Percentiles rank a stretch among this genome's conserved stretches.
These are phyloP conservation scores for Vicia sativa DNA, from an alignment of 306 rosid genomes.

Conservation along the genomic window DNA sequence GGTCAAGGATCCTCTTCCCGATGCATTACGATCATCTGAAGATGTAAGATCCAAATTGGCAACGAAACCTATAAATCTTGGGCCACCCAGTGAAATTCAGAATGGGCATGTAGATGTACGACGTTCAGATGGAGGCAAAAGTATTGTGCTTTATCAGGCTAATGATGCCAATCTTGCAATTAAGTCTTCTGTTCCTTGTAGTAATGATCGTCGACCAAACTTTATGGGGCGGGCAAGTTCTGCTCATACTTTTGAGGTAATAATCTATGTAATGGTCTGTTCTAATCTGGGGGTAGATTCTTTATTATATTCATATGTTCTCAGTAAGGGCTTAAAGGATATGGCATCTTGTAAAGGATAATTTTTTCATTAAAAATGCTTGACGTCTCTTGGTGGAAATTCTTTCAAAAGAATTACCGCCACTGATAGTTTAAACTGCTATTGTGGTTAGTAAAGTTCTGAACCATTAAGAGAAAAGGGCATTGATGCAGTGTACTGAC, in stretches of 20 bases:
- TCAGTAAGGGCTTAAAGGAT: slow-evolving; percentile 15
- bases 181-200: slow-evolving; percentile 35
- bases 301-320: slow-evolving; percentile 32
- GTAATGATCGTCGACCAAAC: slow-evolving; percentile 43
- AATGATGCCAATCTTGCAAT: slow-evolving; percentile 42
- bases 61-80: slow-evolving; percentile 32
- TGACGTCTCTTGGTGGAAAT: slow-evolving; percentile 10
- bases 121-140: slow-evolving; percentile 40
- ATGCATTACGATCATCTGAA: slow-evolving; percentile 56
- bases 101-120: slow-evolving; percentile 30
- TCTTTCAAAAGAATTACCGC: slow-evolving; percentile 21
- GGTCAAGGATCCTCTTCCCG: slow-evolving; percentile 84
- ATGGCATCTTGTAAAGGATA: slow-evolving; percentile 14
- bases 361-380: not conserved
- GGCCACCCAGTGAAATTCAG: slow-evolving; percentile 45
- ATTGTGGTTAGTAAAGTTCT: not conserved
- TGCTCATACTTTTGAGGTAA: slow-evolving; percentile 66
- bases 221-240: slow-evolving; percentile 61
- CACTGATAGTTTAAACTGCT: not conserved
- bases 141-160: slow-evolving; percentile 39
- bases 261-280: slow-evolving; percentile 25
- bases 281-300: slow-evolving; percentile 25
- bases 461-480: not conserved
- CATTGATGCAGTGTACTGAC: not conserved
- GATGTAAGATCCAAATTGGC: slow-evolving; percentile 49